Evolutionary conservation across 768 basidiomycete species (phyloP).

Genomic region (Boletus bicolor): DNA sequence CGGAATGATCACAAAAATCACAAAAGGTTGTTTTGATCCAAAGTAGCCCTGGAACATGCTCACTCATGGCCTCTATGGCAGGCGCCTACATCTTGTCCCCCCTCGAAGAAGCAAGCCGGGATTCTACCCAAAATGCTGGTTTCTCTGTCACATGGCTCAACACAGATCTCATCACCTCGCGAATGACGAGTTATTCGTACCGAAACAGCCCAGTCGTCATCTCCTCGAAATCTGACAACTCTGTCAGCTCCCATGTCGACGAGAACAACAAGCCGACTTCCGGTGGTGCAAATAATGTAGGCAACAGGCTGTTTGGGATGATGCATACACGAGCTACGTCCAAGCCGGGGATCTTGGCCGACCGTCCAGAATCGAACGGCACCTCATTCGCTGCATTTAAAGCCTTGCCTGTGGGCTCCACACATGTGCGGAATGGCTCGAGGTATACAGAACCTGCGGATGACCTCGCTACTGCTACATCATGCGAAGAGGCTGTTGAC

Average conservation of each 20-base stretch:
- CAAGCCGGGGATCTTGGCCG: conserved; percentile 34
- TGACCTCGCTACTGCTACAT: conserved; percentile 57
- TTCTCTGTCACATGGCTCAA: conserved; percentile 80
- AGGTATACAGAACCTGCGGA: conserved; percentile 57
- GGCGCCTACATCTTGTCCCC: conserved; percentile 96
- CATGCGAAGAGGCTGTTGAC: conserved; percentile 75
- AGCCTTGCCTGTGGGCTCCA: conserved; percentile 69
- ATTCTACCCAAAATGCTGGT: conserved; percentile 85
- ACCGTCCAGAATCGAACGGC: conserved; percentile 35
- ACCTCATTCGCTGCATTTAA: conserved; percentile 73
- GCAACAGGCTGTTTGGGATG: conserved; percentile 27
- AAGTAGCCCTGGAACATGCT: background rate
- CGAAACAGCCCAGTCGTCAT: conserved; percentile 55
- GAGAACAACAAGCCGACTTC: background rate
- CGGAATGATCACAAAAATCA: conserved; percentile 70
- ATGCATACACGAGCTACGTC: conserved; percentile 16
- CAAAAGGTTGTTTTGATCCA: conserved; percentile 55
- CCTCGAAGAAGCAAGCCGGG: conserved; percentile 87
- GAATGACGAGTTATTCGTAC: conserved; percentile 82
- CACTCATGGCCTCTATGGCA: conserved; percentile 26
- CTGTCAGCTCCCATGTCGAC: background rate
- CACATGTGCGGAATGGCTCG: conserved; percentile 40
- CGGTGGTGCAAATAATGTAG: background rate
- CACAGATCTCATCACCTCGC: conserved; percentile 61
- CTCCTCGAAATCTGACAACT: background rate